A percentile compares a stretch with the other conserved stretches of the same genome.
Evolutionary conservation across 1,139 yeast species (phyloP).

Genomic region (Magnusiomyces clavatus): DNA sequence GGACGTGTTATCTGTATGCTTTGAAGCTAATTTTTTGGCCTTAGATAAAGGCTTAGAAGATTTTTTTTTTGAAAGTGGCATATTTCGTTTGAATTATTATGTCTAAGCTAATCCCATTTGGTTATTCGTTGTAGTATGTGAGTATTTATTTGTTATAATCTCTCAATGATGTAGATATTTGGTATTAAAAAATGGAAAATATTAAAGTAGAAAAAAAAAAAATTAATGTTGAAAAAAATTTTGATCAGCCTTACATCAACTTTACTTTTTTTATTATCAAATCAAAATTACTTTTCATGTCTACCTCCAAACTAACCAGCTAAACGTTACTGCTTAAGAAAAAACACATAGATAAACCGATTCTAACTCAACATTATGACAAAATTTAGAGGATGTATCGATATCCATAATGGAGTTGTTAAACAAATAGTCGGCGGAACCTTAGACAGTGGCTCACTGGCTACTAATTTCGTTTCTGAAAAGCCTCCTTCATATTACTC

Average conservation of each 20-base stretch:
- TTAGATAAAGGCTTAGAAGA: too few relatives aligned
- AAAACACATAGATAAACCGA: neutral
- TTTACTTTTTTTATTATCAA: conserved; percentile 1
- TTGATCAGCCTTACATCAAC: neutral
- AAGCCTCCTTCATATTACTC: conserved; percentile 75
- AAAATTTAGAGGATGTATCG: conserved; percentile 87
- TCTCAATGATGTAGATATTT: neutral
- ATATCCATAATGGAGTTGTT: conserved; percentile 88
- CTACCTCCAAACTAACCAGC: neutral
- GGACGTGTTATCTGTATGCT: neutral
- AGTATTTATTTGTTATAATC: too few relatives aligned
- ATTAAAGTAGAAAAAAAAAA: neutral
- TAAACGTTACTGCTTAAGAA: neutral
- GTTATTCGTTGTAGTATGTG: too few relatives aligned
- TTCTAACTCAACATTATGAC: conserved; percentile 47
- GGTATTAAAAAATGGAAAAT: neutral
- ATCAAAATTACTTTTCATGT: neutral
- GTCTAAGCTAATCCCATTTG: too few relatives aligned
- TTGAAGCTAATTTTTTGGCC: too few relatives aligned
- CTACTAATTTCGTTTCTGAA: conserved; percentile 75
- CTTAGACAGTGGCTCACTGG: conserved; percentile 38
- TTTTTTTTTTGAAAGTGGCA: too few relatives aligned
- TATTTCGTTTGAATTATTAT: too few relatives aligned
- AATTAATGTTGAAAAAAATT: neutral
- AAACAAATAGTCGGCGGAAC: conserved; percentile 97